Evolutionary conservation across 805 yeast genomes (phyloP).

Genomic region (Myxozyma kluyveri): DNA sequence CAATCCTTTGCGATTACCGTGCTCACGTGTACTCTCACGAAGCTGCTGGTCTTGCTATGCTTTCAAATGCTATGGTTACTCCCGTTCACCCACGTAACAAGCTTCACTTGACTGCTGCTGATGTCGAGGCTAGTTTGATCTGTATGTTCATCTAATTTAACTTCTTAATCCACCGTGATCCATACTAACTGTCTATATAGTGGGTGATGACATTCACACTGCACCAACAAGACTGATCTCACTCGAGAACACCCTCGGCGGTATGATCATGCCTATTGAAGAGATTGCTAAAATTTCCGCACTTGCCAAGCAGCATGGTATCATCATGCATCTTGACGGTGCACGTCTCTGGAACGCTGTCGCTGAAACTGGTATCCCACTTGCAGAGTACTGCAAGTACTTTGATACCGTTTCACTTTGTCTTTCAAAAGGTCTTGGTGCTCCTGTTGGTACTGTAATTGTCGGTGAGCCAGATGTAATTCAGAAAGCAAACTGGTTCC

Average conservation of each 20-base stretch:
- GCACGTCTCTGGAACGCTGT: constrained; percentile 95
- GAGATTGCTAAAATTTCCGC: constrained; percentile 68
- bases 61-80: constrained; percentile 88
- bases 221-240: constrained; percentile 87
- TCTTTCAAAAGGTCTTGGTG: constrained; percentile 85
- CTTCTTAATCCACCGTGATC: neutral
- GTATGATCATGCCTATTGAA: constrained; percentile 73
- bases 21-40: constrained; percentile 81
- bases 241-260: constrained; percentile 85
- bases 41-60: constrained; percentile 86
- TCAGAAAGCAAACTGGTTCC: constrained; percentile 74
- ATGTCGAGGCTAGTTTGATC: constrained; percentile 54
- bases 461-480: constrained; percentile 65
- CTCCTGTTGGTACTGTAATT: constrained; percentile 86
- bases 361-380: constrained; percentile 64
- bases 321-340: constrained; percentile 82
- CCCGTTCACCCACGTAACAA: constrained; percentile 72
- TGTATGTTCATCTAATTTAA: constrained; percentile 3
- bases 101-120: constrained; percentile 72
- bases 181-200: constrained; percentile 44
- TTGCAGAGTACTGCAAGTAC: constrained; percentile 66
- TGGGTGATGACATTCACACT: constrained; percentile 78
- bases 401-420: constrained; percentile 91
- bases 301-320: constrained; percentile 60
- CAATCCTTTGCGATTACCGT: constrained; percentile 81